A percentile compares a stretch with the other conserved stretches of the same genome.
These are phyloP conservation scores for Phylloporus arenicola DNA, from an alignment of 768 basidiomycete genomes.

Conservation along the genomic window DNA sequence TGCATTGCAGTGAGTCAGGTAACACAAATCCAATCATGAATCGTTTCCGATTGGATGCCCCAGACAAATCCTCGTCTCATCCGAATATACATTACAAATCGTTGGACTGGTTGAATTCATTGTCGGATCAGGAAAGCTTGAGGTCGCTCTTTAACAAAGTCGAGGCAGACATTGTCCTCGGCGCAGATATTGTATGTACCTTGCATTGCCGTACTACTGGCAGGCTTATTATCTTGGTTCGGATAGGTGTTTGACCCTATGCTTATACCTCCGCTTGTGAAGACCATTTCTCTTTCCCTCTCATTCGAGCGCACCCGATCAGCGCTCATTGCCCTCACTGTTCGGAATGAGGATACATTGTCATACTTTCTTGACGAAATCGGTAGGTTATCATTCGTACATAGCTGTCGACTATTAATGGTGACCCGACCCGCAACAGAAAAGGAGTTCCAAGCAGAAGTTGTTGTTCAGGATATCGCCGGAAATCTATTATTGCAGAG, in stretches of 20 bases:
- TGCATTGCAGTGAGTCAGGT: constrained; percentile 60
- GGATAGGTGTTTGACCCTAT: constrained; percentile 62
- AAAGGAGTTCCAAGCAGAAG: constrained; percentile 25
- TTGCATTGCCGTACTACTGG: not conserved
- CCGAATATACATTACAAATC: constrained; percentile 37
- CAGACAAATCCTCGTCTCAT: constrained; percentile 55
- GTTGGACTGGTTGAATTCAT: constrained; percentile 66
- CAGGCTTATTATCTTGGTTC: not conserved
- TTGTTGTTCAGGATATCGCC: constrained; percentile 14
- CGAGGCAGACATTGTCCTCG: constrained; percentile 55
- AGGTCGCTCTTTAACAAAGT: constrained; percentile 34
- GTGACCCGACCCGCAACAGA: constrained; percentile 9
- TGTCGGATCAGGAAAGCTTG: constrained; percentile 28
- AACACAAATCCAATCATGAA: not conserved
- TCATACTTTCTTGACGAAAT: constrained; percentile 38
- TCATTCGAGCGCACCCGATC: constrained; percentile 11
- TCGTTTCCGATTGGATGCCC: not conserved
- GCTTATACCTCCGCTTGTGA: constrained; percentile 53
- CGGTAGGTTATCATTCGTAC: constrained; percentile 14
- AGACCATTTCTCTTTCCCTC: constrained; percentile 37
- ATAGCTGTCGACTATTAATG: not conserved
- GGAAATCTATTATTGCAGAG: constrained; percentile 21
- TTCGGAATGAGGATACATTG: constrained; percentile 54
- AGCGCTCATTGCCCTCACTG: constrained; percentile 37
- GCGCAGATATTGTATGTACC: constrained; percentile 58